Conservation (phyloP, 1,284 basidiomycete species). For the Agaricales sp. region DNA sequence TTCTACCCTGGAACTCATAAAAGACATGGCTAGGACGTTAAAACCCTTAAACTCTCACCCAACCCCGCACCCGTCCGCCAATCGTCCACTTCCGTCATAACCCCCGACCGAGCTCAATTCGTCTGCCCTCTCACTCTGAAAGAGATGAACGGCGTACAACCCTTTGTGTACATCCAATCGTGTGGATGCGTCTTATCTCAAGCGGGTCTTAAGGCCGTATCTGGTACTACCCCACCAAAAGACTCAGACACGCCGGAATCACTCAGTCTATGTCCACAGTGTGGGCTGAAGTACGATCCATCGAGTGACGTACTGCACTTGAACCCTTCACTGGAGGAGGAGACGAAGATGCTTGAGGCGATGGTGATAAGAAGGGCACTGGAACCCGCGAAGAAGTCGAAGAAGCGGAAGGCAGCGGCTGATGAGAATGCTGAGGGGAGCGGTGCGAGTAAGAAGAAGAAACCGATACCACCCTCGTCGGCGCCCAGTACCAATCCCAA, state of each 20-base stretch:
- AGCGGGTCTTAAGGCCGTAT: slow-evolving; percentile 59
- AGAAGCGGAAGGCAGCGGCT: slow-evolving; percentile 51
- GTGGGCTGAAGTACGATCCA: slow-evolving; percentile 54
- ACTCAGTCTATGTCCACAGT: slow-evolving; percentile 64
- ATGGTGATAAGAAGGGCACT: slow-evolving; percentile 46
- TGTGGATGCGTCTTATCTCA: slow-evolving; percentile 89
- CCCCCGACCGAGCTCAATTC: slow-evolving; percentile 51
- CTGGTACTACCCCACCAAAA: slow-evolving; percentile 22
- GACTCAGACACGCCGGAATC: slow-evolving; percentile 21
- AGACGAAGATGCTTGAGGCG: slow-evolving; percentile 36
- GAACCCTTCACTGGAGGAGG: slow-evolving; percentile 56
- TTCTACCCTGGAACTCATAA: slow-evolving; percentile 1
- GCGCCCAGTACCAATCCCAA: slow-evolving; percentile 34
- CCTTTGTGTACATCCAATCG: slow-evolving; percentile 77
- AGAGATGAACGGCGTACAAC: slow-evolving; percentile 87
- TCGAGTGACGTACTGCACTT: slow-evolving; percentile 42
- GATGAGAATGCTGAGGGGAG: slow-evolving; percentile 23
- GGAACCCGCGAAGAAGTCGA: slow-evolving; percentile 51
- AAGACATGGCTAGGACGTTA: slow-evolving; percentile 54
- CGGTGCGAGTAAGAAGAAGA: slow-evolving; percentile 35
- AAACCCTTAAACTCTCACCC: slow-evolving; percentile 67
- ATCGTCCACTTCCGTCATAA: slow-evolving; percentile 26
- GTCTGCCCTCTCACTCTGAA: slow-evolving; percentile 85
- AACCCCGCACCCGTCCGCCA: slow-evolving; percentile 44
- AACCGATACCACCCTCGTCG: slow-evolving; percentile 20